Percentiles rank a stretch among this genome's conserved stretches.
Conservation (phyloP, 1,284 basidiomycete species). For the Phellopilus nigrolimitatus region DNA sequence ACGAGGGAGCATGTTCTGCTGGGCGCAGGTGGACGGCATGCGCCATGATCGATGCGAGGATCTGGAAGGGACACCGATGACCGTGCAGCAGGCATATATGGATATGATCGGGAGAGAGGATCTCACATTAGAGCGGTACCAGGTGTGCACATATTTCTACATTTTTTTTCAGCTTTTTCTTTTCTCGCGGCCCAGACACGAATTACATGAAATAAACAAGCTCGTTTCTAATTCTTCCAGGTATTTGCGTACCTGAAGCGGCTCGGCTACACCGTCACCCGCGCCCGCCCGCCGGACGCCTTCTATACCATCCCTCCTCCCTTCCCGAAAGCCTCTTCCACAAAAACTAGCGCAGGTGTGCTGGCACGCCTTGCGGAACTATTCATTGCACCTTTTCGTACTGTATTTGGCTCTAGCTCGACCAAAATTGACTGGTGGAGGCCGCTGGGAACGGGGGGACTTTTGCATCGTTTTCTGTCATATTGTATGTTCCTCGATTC, state of each 20-base stretch:
- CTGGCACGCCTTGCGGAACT: conserved; percentile 32
- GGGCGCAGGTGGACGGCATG: conserved; percentile 44
- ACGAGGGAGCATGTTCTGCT: conserved; percentile 82
- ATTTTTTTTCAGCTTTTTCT: not conserved
- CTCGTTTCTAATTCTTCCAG: conserved; percentile 36
- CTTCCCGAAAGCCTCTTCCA: conserved; percentile 17
- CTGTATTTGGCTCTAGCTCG: conserved; percentile 21
- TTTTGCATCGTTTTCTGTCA: conserved; percentile 21
- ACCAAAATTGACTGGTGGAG: conserved; percentile 55
- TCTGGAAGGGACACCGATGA: conserved; percentile 70
- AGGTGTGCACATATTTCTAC: conserved; percentile 46
- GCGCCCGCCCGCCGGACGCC: conserved; percentile 57
- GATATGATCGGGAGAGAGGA: conserved; percentile 79
- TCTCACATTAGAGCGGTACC: conserved; percentile 80
- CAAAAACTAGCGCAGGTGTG: conserved; percentile 26
- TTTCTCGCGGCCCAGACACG: no score
- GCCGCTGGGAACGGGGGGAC: conserved; percentile 42
- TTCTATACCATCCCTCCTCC: conserved; percentile 54
- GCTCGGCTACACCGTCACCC: conserved; percentile 84
- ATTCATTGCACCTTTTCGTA: conserved; percentile 30
- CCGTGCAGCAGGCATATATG: conserved; percentile 84
- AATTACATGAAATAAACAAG: not conserved
- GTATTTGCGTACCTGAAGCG: conserved; percentile 91
- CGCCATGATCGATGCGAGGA: conserved; percentile 24
- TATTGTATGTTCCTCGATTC: not conserved